Evolutionary conservation across 2,329 filamentous ascomycete species (phyloP), one percentile per base, ranked within the genome.

Genomic region (Sclerotinia glacialis): DNA sequence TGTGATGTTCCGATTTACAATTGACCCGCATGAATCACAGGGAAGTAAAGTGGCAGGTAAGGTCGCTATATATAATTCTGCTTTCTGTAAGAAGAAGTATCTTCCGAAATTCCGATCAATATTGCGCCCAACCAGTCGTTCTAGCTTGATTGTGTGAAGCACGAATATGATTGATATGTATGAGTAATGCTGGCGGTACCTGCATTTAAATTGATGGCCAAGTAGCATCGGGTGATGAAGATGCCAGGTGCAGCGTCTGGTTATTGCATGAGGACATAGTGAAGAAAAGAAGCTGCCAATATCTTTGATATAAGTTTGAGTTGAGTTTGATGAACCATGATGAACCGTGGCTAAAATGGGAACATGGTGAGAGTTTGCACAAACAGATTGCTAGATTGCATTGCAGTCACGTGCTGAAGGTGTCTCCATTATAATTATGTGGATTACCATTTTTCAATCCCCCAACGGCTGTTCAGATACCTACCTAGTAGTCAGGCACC

Each of bases 1-100:
- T 53, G 64, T 66, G 46, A 61, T 61, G 58, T 58, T 26, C 28
- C 37, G 44, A 37, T 60, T 49, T 47, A 49, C 55, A 34, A 18
- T 46, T 46, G 54, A 44, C 23, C 40, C 61, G 50, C 59, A 53
- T 65, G 52, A 50, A 49, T 47, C 26, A 21, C 44, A 50, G 21
- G 31, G 44, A 49, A 60, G n/a, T 34, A 37, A 40, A 28, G 42
- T 60, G 56, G 44, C 56, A 47, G 44, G 56, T 34, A 28, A 28
- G 56, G n/a, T 59, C 28, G 12, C 58, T 49, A 21, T 61, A 50
- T 61, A 37, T 61, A 50, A 49, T 61, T 37, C n/a, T 16, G 3
- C 21, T 12, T 61, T 61, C 58, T 49, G 44, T 40, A 61, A 40
- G 58, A 49, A 49, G 44, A 49, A 49, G n/a, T 49, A 14, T 61